Conservation (phyloP, 257 asterid genomes). For the Fraxinus excelsior region DNA sequence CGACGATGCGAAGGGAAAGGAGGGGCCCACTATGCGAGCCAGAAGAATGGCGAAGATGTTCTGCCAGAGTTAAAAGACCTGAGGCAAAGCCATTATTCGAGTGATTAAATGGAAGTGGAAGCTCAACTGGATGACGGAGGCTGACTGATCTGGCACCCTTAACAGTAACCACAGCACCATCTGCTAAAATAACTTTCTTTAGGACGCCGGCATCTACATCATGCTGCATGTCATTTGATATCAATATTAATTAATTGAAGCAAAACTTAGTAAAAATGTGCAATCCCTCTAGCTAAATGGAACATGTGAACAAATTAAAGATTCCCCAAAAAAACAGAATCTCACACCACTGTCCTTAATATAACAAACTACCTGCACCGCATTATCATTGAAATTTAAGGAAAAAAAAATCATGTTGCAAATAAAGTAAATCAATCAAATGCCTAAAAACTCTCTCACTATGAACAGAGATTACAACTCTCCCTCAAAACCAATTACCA, state of each 20-base stretch:
- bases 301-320: not conserved
- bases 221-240: constrained; percentile 31
- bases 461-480: not conserved
- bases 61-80: constrained; percentile 77
- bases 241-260: not conserved
- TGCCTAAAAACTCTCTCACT: not conserved
- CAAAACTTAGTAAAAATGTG: not conserved
- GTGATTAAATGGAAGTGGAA: constrained; percentile 82
- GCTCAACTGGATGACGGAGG: constrained; percentile 81
- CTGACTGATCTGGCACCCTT: constrained; percentile 98
- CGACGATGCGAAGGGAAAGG: constrained; percentile 90
- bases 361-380: not conserved
- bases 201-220: constrained; percentile 54
- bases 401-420: not conserved
- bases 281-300: not conserved
- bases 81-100: constrained; percentile 65
- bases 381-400: not conserved
- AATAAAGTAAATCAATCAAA: not conserved
- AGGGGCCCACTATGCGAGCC: constrained; percentile 48
- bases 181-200: constrained; percentile 84
- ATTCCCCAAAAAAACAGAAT: not conserved
- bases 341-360: not conserved
- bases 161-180: constrained; percentile 90
- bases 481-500: not conserved
- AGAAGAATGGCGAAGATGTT: constrained; percentile 65